phyloP scores from a whole-genome alignment of 2,329 filamentous ascomycete species.

The Aspergillus pseudoterreus region DNA sequence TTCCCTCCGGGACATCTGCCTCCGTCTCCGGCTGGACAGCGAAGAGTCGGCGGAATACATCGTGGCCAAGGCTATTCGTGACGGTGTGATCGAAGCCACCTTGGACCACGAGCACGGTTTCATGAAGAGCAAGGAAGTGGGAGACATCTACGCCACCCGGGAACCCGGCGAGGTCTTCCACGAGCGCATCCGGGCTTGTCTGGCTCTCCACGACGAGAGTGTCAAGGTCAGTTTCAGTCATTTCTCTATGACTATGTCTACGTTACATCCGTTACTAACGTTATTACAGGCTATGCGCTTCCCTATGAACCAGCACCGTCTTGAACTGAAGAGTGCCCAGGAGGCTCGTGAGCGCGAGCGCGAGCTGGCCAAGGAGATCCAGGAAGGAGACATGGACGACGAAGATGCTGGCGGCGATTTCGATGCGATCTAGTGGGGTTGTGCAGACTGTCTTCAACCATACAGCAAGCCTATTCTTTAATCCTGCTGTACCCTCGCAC shows the following conservation, averaged over 20 bases:
- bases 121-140: conserved; percentile 97
- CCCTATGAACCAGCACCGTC: conserved; percentile 97
- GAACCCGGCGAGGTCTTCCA: conserved; percentile 98
- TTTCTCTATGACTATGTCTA: neutral
- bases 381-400: conserved; percentile 94
- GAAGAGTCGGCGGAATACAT: conserved; percentile 99
- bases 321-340: conserved; percentile 96
- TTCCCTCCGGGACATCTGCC: conserved; percentile 93
- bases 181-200: conserved; percentile 87
- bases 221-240: conserved; percentile 68
- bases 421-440: conserved; percentile 73
- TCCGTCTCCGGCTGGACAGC: conserved; percentile 85
- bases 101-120: conserved; percentile 91
- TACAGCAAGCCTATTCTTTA: conserved; percentile 12
- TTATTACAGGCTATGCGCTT: conserved; percentile 82
- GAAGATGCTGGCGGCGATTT: conserved; percentile 95
- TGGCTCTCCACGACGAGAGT: conserved; percentile 92
- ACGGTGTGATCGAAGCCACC: conserved; percentile 94
- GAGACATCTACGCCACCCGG: conserved; percentile 91
- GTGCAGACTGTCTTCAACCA: conserved; percentile 13
- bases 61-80: conserved; percentile 95
- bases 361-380: conserved; percentile 97
- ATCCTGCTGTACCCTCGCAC: conserved; percentile 11
- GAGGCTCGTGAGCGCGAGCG: conserved; percentile 95
- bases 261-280: conserved; percentile 22